Conservation (phyloP, 208 protist genomes). For the Leishmania tropica region DNA sequence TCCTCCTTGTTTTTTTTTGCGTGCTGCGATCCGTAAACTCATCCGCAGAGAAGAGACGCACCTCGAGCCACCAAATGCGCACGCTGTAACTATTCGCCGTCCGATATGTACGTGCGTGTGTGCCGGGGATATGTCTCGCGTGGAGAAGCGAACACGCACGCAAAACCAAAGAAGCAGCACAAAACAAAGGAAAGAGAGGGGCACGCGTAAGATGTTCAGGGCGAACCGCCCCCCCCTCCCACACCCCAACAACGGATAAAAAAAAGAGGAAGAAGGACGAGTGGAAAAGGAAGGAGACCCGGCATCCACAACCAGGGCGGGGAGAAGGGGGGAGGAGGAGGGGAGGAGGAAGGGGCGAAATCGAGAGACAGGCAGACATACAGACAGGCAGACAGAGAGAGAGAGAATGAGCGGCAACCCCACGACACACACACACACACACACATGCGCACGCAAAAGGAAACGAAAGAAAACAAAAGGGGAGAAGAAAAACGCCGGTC, state of each 20-base stretch:
- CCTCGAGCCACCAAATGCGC: neutral
- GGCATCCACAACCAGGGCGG: neutral
- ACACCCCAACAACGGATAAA: neutral
- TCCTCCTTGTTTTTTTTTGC: neutral
- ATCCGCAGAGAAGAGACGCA: neutral
- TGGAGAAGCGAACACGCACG: neutral
- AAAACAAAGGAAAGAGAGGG: neutral
- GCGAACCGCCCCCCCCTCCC: neutral
- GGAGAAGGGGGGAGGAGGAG: neutral
- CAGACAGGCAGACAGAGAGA: too few species aligned
- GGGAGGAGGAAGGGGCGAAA: too few species aligned
- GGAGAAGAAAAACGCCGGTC: slow-evolving; percentile 24
- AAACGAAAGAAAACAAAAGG: slow-evolving; percentile 4
- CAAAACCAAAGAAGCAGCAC: neutral
- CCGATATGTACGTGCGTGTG: neutral
- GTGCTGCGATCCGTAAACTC: neutral
- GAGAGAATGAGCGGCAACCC: too few species aligned
- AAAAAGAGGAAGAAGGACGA: neutral
- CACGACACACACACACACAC: too few species aligned
- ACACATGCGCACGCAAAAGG: too few species aligned
- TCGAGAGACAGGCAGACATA: too few species aligned
- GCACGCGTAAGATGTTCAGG: too few species aligned
- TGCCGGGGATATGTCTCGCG: neutral
- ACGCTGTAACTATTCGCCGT: neutral
- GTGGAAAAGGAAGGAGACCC: slow-evolving; percentile 8